Evolutionary conservation across 192 early-diverging fungal species (phyloP), one percentile per base, ranked within the genome.

Genomic region (Coemansia sp.): DNA sequence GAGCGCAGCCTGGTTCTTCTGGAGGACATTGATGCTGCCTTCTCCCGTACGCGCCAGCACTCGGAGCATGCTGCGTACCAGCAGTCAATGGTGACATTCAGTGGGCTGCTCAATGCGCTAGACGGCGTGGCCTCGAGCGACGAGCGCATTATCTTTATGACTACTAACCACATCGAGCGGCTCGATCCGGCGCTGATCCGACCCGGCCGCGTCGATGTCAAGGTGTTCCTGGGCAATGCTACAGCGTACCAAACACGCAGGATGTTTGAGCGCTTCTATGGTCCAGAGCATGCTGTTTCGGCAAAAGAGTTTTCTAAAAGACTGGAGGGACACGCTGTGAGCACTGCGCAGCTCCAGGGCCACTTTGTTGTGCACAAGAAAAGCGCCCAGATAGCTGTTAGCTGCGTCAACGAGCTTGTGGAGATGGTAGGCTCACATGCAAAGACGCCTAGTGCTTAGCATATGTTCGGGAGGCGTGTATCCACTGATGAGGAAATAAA

Each of bases 341-440:
- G 93, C 76, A 93, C 95, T 6, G 95, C 95, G 0, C 86, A 86
- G 65, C 72, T 99, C 40, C 97, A 99, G 80, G 97, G 97, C 5
- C 97, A 99, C 81, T 99, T 99, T 89, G 94, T 97, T 9, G 78
- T 90, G 41, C 87, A 88, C 58, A 91, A 95, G 56, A 90, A 95
- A 68, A 79, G 85, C 62, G 88, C 96, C 0, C 62, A 86, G 49
- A 80, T 72, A 12, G 93, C 94, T 2, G 76, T 95, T n/a, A 80
- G 86, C 41, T 16, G 40, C 16, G 57, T 16, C 16, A n/a, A 41
- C 8, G 57, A 59, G 39, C 57, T 55, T 26, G 32, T 66, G 1
- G 18, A 21, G 8, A 7, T 40, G 1, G 8, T 12, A 11, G n/a
- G 63, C 52, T 46, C 54, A 19, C 10, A 22, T 26, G 26, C 22